A percentile compares a stretch with the other conserved stretches of the same genome.
phyloP scores from a whole-genome alignment of 1,284 basidiomycete species.

The Garcileccinum viscosum region DNA sequence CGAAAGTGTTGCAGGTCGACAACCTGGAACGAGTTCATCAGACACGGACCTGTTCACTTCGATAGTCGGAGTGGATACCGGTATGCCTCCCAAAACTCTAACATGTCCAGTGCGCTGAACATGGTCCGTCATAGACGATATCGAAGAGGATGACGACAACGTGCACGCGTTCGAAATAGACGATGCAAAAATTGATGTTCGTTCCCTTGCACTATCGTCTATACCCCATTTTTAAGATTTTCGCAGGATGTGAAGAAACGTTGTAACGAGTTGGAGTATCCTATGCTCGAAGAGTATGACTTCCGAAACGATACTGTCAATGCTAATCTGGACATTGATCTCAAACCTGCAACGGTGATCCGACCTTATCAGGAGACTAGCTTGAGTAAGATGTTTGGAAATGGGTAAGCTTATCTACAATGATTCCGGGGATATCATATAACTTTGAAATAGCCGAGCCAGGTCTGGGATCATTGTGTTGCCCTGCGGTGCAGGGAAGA shows the following conservation, averaged over 20 bases:
- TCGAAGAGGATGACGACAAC: conserved; percentile 95
- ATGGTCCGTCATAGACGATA: conserved; percentile 69
- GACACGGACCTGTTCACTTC: conserved; percentile 87
- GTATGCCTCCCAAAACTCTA: conserved; percentile 47
- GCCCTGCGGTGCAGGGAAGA: conserved; percentile 98
- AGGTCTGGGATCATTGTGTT: conserved; percentile 98
- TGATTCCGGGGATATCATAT: background rate
- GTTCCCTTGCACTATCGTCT: conserved; percentile 29
- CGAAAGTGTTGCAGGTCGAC: conserved; percentile 48
- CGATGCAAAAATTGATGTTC: conserved; percentile 88
- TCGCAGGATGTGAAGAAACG: conserved; percentile 87
- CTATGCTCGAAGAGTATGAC: conserved; percentile 97
- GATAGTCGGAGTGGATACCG: conserved; percentile 89
- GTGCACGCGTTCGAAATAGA: conserved; percentile 95
- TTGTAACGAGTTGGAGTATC: conserved; percentile 94
- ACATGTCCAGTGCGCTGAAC: conserved; percentile 14
- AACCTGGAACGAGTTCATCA: conserved; percentile 42
- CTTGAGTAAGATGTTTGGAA: conserved; percentile 98
- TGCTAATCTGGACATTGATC: conserved; percentile 93
- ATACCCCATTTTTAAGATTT: conserved; percentile 6
- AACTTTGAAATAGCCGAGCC: conserved; percentile 70
- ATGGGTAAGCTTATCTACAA: conserved; percentile 66
- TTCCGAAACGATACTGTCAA: conserved; percentile 96
- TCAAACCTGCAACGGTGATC: conserved; percentile 95
- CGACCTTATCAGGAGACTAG: conserved; percentile 97